Evolutionary conservation across 2,329 filamentous ascomycete genomes (phyloP).

Genomic region (Diaporthe citrichinensis): DNA sequence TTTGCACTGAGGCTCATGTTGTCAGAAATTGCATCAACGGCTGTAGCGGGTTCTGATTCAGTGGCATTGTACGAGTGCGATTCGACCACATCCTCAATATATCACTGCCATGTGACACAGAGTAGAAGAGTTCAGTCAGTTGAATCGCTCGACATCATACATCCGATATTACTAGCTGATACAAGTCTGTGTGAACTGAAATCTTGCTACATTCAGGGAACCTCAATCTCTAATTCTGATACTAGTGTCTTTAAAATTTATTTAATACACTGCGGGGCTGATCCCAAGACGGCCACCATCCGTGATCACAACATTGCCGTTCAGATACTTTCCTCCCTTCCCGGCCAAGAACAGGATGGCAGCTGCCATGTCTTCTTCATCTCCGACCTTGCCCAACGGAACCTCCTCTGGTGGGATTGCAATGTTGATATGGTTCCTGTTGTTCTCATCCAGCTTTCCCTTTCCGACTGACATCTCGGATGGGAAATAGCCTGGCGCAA

Average conservation of each 20-base stretch:
- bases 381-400: slow-evolving; percentile 7
- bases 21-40: not conserved
- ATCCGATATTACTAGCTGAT: not conserved
- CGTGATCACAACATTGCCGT: slow-evolving; percentile 21
- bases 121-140: not conserved
- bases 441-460: slow-evolving; percentile 4
- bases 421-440: slow-evolving; percentile 9
- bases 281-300: slow-evolving; percentile 19
- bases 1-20: not conserved
- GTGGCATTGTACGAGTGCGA: not conserved
- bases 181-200: not conserved
- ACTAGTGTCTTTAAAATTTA: not conserved
- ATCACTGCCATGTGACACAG: too few relatives aligned
- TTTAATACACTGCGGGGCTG: not conserved
- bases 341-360: slow-evolving; percentile 20
- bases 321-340: slow-evolving; percentile 6
- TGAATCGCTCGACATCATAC: not conserved
- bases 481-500: not conserved
- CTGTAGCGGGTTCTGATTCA: not conserved
- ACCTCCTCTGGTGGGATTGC: slow-evolving; percentile 10
- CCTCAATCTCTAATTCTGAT: not conserved
- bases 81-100: not conserved
- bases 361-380: slow-evolving; percentile 19
- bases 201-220: not conserved
- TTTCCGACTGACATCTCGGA: not conserved